Percentiles rank a stretch among this genome's conserved stretches.
phyloP scores from a whole-genome alignment of 208 protist genomes.

The Trypanosoma caninum region DNA sequence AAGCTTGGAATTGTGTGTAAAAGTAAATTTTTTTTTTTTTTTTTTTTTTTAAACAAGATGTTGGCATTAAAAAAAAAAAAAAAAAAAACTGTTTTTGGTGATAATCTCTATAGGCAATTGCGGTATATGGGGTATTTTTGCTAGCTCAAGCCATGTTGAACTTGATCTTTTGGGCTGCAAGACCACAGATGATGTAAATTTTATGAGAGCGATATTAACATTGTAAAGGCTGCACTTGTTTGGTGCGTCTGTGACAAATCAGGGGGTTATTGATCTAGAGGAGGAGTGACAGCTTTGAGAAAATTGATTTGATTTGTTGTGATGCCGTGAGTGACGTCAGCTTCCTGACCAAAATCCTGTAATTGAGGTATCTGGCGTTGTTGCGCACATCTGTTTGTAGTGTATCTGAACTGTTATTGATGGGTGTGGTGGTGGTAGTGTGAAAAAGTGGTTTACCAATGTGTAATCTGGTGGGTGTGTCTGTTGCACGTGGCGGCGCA shows the following conservation, averaged over 20 bases:
- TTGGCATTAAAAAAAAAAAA: no score
- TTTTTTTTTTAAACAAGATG: no score
- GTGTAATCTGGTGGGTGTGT: not conserved
- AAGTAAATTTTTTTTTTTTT: slow-evolving; percentile 2
- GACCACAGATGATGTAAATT: slow-evolving; percentile 41
- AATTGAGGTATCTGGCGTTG: not conserved
- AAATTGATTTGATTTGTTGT: slow-evolving; percentile 23
- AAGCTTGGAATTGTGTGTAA: slow-evolving; percentile 3
- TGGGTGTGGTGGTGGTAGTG: not conserved
- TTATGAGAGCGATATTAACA: slow-evolving; percentile 32
- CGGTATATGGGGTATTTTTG: slow-evolving; percentile 28
- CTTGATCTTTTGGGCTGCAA: slow-evolving; percentile 44
- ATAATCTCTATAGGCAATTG: slow-evolving; percentile 45
- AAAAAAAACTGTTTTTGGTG: slow-evolving; percentile 39
- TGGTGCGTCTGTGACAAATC: slow-evolving; percentile 46
- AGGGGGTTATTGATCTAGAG: slow-evolving; percentile 42
- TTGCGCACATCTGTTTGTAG: slow-evolving; percentile 13
- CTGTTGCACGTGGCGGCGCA: not conserved
- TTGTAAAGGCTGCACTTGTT: slow-evolving; percentile 42
- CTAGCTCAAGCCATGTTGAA: slow-evolving; percentile 37
- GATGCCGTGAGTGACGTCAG: slow-evolving; percentile 9
- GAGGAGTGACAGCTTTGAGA: slow-evolving; percentile 8
- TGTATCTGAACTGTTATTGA: not conserved
- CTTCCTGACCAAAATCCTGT: slow-evolving; percentile 2
- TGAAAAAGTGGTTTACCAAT: not conserved